These are phyloP conservation scores for Chamaenerion angustifolium DNA, from an alignment of 345 rosid genomes.

Conservation along the genomic window DNA sequence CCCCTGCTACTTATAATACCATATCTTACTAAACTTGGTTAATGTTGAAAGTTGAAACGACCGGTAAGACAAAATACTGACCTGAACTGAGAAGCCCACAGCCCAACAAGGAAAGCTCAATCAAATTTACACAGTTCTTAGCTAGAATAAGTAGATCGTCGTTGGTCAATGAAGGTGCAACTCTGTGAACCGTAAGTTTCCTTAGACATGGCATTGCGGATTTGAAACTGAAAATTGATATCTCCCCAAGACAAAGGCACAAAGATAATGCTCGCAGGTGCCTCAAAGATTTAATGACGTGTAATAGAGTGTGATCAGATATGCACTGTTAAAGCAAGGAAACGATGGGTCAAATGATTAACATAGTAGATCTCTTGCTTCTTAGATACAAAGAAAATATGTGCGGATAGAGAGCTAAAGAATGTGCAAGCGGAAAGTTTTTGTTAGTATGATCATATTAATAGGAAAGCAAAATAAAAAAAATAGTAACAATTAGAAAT, in stretches of 20 bases:
- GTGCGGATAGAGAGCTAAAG: too few relatives aligned
- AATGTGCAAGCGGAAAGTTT: too few relatives aligned
- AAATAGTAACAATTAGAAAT: too few relatives aligned
- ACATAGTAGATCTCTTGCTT: too few relatives aligned
- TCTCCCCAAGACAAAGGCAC: slow-evolving; percentile 65
- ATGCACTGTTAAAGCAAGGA: slow-evolving; percentile 28
- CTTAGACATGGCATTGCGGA: slow-evolving; percentile 27
- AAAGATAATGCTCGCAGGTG: slow-evolving; percentile 39
- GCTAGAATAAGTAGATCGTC: slow-evolving; percentile 46
- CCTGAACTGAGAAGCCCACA: slow-evolving; percentile 51
- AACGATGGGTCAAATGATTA: too few relatives aligned
- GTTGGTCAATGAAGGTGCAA: slow-evolving; percentile 64
- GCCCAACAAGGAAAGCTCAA: slow-evolving; percentile 52
- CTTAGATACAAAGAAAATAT: too few relatives aligned
- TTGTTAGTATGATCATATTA: too few relatives aligned
- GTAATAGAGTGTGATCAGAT: slow-evolving; percentile 36
- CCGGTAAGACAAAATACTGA: slow-evolving; percentile 6
- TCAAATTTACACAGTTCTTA: slow-evolving; percentile 34
- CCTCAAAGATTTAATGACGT: slow-evolving; percentile 28
- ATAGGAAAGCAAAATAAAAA: too few relatives aligned
- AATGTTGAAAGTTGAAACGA: too few relatives aligned
- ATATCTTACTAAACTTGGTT: not conserved
- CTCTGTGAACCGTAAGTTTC: slow-evolving; percentile 57
- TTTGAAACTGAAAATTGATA: slow-evolving; percentile 44
- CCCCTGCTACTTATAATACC: not conserved